phyloP scores from a whole-genome alignment of 345 rosid genomes.

The Bruguiera parviflora region DNA sequence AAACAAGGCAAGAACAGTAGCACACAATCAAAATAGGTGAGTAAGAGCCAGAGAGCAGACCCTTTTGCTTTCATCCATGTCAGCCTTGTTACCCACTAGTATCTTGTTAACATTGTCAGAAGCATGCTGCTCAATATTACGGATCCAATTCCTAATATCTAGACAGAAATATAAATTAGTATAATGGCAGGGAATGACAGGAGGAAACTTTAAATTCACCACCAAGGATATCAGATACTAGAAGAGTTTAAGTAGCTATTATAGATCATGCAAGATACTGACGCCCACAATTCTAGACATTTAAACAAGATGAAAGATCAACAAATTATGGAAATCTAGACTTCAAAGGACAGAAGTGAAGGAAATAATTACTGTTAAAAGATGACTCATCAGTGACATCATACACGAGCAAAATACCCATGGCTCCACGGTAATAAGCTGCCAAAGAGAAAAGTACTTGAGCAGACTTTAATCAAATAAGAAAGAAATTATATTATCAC shows the following conservation, averaged over 20 bases:
- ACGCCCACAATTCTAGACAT: neutral
- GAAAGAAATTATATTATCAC: neutral
- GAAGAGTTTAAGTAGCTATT: neutral
- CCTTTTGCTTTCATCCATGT: constrained; percentile 64
- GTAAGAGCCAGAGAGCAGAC: constrained; percentile 15
- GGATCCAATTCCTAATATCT: constrained; percentile 56
- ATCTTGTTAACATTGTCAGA: constrained; percentile 52
- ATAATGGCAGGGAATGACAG: neutral
- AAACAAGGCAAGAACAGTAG: neutral
- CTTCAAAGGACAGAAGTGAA: neutral
- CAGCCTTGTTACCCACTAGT: constrained; percentile 60
- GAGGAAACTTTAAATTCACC: neutral
- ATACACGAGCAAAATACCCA: constrained; percentile 22
- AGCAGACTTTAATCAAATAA: neutral
- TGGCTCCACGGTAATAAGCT: constrained; percentile 33
- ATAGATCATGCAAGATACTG: neutral
- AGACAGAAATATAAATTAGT: neutral
- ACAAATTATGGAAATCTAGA: neutral
- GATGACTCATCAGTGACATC: constrained; percentile 20
- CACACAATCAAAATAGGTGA: neutral
- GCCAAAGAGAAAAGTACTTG: constrained; percentile 6
- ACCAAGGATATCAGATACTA: neutral
- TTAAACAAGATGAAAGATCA: neutral
- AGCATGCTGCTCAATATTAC: constrained; percentile 56
- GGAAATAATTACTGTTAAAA: constrained; percentile 31